Conservation (phyloP, 805 yeast species). For the Hanseniaspora lachancei region DNA sequence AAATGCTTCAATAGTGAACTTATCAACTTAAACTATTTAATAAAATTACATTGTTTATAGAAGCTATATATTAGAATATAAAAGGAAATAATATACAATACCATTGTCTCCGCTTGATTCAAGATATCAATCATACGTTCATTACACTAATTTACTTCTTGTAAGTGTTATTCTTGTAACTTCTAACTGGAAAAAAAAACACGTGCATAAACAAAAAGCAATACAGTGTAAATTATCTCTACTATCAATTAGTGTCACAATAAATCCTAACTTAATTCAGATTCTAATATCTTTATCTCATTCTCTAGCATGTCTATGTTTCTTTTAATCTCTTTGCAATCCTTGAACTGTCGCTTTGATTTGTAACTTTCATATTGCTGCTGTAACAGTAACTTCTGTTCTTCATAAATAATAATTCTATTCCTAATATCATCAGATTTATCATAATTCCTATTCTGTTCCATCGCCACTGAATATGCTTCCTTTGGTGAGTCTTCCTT, state of each 20-base stretch:
- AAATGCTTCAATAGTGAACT: too few relatives aligned
- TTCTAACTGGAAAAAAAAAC: not conserved
- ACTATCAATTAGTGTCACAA: too few relatives aligned
- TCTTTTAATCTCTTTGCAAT: not conserved
- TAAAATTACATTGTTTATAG: too few relatives aligned
- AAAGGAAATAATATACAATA: too few relatives aligned
- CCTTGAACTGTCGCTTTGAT: constrained; percentile 3
- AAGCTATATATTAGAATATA: too few relatives aligned
- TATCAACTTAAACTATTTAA: too few relatives aligned
- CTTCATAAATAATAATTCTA: constrained; percentile 1
- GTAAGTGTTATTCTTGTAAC: too few relatives aligned
- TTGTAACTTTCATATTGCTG: not conserved
- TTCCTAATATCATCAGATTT: not conserved
- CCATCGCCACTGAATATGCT: not conserved
- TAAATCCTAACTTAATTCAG: not conserved
- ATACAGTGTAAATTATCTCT: not conserved
- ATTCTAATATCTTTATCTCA: not conserved
- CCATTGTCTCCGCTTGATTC: too few relatives aligned
- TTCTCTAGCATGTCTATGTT: not conserved
- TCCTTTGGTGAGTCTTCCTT: not conserved
- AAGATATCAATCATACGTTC: too few relatives aligned
- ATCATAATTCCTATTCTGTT: not conserved
- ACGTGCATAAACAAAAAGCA: not conserved
- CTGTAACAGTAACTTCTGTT: not conserved
- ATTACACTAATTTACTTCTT: too few relatives aligned